A percentile compares a stretch with the other conserved stretches of the same genome.
Conservation (phyloP, 345 rosid genomes). For the Gossypium stocksii region DNA sequence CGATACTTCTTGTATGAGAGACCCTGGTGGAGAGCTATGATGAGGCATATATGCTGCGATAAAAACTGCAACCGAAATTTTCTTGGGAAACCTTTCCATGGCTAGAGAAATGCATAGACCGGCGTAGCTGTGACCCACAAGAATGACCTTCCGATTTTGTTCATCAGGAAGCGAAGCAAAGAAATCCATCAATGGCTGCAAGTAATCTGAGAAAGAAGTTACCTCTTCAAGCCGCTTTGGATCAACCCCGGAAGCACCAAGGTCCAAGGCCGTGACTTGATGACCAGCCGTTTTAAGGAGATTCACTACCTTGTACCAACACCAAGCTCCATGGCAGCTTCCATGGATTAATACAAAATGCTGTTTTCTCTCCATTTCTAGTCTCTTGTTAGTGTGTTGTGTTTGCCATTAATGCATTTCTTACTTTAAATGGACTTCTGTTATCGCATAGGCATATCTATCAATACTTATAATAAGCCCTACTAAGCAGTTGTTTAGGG, state of each 20-base stretch:
- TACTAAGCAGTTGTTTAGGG: too few species aligned
- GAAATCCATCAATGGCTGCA: conserved; percentile 49
- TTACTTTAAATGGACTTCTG: not conserved
- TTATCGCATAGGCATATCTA: too few species aligned
- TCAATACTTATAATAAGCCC: too few species aligned
- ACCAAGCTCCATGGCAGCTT: conserved; percentile 59
- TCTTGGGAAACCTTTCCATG: conserved; percentile 52
- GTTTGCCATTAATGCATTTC: not conserved
- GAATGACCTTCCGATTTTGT: conserved; percentile 37
- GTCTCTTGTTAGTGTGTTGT: not conserved
- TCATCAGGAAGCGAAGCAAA: conserved; percentile 35
- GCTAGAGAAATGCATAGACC: conserved; percentile 42
- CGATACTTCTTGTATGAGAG: conserved; percentile 19
- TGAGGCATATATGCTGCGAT: conserved; percentile 52
- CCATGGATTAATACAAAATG: conserved; percentile 70
- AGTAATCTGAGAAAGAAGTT: conserved; percentile 33
- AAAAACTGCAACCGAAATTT: conserved; percentile 42
- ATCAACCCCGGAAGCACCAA: conserved; percentile 41
- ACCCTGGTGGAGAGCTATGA: conserved; percentile 21
- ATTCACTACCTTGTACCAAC: conserved; percentile 55
- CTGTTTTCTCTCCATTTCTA: conserved; percentile 9
- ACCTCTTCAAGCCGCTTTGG: conserved; percentile 29
- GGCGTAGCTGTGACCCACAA: conserved; percentile 61
- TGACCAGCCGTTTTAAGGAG: conserved; percentile 44
- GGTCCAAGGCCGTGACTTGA: conserved; percentile 47